phyloP scores from a whole-genome alignment of 2,329 filamentous ascomycete genomes.

The Sporothrix variecibatus region DNA sequence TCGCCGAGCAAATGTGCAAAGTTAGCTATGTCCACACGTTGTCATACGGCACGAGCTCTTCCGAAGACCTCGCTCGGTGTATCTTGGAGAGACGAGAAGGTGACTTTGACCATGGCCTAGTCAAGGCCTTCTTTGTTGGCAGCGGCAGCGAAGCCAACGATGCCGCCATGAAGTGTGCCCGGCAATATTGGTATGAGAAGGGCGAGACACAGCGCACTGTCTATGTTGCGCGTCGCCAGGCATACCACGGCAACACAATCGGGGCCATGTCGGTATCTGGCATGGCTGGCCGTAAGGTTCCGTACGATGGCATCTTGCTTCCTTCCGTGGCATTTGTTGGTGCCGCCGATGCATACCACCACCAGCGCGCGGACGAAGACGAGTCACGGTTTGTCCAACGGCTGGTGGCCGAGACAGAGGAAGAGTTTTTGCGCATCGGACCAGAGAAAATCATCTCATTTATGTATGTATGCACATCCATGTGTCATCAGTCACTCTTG shows the following conservation, averaged over 20 bases:
- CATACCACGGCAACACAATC: conserved; percentile 71
- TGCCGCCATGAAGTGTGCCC: conserved; percentile 65
- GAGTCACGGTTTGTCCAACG: conserved; percentile 57
- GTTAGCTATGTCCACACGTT: conserved; percentile 39
- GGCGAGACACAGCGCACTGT: conserved; percentile 55
- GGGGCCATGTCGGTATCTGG: conserved; percentile 60
- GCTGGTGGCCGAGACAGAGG: conserved; percentile 63
- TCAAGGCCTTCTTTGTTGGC: conserved; percentile 41
- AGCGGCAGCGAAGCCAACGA: conserved; percentile 69
- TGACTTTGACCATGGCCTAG: conserved; percentile 41
- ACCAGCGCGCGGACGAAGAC: conserved; percentile 47
- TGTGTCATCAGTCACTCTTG: not conserved
- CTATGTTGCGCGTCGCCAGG: conserved; percentile 66
- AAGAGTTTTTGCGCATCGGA: conserved; percentile 61
- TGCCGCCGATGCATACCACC: conserved; percentile 65
- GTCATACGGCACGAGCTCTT: conserved; percentile 57
- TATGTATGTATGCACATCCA: conserved; percentile 39
- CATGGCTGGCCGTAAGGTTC: conserved; percentile 58
- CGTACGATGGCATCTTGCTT: conserved; percentile 60
- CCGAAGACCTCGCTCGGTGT: conserved; percentile 51
- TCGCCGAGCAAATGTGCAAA: conserved; percentile 52
- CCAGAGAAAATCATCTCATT: conserved; percentile 66
- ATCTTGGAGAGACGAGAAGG: not conserved
- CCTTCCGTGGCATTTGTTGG: conserved; percentile 58
- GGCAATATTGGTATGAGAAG: conserved; percentile 65